Percentiles rank a stretch among this genome's conserved stretches.
phyloP scores from a whole-genome alignment of 1,284 basidiomycete genomes.

The Cerrena zonata region DNA sequence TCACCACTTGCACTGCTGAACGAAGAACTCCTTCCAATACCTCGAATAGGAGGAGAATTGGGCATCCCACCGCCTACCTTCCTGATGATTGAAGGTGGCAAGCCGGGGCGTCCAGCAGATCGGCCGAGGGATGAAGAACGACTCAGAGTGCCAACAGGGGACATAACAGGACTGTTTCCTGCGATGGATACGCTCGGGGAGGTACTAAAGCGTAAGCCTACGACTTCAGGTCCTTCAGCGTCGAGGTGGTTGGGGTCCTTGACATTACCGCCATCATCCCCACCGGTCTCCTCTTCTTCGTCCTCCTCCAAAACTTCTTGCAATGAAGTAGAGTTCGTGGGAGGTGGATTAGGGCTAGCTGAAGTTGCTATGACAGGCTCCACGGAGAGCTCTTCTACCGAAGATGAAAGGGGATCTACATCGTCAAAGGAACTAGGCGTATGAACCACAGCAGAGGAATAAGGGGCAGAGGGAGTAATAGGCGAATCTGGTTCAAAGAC shows the following conservation, averaged over 20 bases:
- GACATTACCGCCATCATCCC: neutral
- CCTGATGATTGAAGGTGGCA: neutral
- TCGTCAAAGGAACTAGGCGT: neutral
- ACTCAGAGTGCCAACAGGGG: neutral
- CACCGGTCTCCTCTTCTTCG: slow-evolving; percentile 5
- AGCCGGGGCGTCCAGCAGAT: neutral
- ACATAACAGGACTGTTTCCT: neutral
- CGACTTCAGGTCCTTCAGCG: neutral
- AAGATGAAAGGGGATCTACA: neutral
- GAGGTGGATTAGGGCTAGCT: slow-evolving; percentile 7
- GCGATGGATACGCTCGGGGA: neutral
- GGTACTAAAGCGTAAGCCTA: slow-evolving; percentile 6
- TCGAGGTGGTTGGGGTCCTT: neutral
- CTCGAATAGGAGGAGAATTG: neutral
- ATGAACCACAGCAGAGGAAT: neutral
- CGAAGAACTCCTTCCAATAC: slow-evolving; percentile 7
- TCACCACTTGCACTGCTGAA: slow-evolving; percentile 13
- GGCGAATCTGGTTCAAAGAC: slow-evolving; percentile 21
- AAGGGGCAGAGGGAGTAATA: slow-evolving; percentile 1
- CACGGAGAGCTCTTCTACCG: neutral
- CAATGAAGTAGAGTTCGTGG: slow-evolving; percentile 10
- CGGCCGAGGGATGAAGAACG: neutral
- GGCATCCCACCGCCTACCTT: slow-evolving; percentile 8
- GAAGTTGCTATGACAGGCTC: slow-evolving; percentile 11
- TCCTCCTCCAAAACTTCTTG: slow-evolving; percentile 6